Evolutionary conservation across 2,329 filamentous ascomycete species (phyloP).

Genomic region (Dichotomopilus funicola): DNA sequence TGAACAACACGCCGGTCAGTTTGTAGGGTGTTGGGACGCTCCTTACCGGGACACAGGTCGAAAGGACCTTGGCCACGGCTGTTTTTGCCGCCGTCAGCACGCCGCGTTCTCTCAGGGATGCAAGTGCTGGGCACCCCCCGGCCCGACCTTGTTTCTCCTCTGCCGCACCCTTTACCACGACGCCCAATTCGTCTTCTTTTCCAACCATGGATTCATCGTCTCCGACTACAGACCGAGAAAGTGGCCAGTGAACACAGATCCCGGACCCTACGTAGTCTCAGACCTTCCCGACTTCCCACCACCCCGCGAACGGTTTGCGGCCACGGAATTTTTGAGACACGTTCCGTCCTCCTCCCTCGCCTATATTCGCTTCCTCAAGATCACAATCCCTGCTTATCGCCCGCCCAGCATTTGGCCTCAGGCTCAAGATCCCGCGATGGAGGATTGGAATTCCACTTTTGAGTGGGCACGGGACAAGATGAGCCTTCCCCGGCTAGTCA

Average conservation of each 20-base stretch:
- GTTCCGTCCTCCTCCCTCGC: background rate
- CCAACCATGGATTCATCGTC: background rate
- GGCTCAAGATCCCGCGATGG: background rate
- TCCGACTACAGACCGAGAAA: background rate
- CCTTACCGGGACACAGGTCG: too few species aligned
- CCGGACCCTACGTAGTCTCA: background rate
- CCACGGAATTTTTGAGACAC: background rate
- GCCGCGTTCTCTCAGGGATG: background rate
- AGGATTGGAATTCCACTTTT: background rate
- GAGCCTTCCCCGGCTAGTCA: background rate
- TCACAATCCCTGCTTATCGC: background rate
- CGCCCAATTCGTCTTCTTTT: background rate
- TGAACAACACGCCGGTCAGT: background rate
- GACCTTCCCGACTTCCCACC: background rate
- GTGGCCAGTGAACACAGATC: background rate
- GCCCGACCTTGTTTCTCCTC: background rate
- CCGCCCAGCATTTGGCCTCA: background rate
- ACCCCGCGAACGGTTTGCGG: background rate
- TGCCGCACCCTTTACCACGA: background rate
- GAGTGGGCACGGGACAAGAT: background rate
- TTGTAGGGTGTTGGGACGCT: background rate
- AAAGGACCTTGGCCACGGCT: background rate
- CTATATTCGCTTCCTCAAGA: background rate
- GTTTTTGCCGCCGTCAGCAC: constrained; percentile 1
- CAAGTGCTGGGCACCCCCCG: constrained; percentile 1